A percentile compares a stretch with the other conserved stretches of the same genome.
Conservation (phyloP, 2,329 filamentous ascomycete species). For the Samsoniella hepiali region DNA sequence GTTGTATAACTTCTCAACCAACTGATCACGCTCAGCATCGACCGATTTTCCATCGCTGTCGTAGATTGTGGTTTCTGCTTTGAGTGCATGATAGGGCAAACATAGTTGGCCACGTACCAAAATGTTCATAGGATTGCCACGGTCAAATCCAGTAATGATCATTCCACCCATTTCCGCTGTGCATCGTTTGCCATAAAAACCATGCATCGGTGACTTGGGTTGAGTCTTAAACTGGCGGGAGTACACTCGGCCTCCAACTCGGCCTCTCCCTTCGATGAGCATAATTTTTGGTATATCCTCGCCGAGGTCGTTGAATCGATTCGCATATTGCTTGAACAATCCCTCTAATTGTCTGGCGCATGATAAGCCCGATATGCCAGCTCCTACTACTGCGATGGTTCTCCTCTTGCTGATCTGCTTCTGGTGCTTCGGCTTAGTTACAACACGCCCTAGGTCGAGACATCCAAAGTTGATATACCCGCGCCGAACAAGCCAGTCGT, state of each 20-base stretch:
- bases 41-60: constrained; percentile 78
- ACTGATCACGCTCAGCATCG: constrained; percentile 70
- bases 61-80: constrained; percentile 81
- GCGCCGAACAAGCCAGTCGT: constrained; percentile 85
- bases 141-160: constrained; percentile 95
- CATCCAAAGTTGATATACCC: constrained; percentile 98
- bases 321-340: constrained; percentile 76
- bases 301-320: constrained; percentile 60
- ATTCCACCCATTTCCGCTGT: constrained; percentile 98
- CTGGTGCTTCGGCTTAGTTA: constrained; percentile 36
- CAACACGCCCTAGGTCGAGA: constrained; percentile 61
- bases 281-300: constrained; percentile 72
- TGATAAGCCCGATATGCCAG: constrained; percentile 89
- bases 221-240: constrained; percentile 67
- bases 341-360: constrained; percentile 88
- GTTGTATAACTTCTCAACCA: constrained; percentile 91
- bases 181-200: constrained; percentile 57
- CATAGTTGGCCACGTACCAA: constrained; percentile 88
- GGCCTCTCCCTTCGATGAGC: constrained; percentile 79
- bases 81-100: constrained; percentile 78
- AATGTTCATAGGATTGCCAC: constrained; percentile 89
- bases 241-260: constrained; percentile 90
- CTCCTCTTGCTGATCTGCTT: constrained; percentile 47
- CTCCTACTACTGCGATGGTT: constrained; percentile 83
- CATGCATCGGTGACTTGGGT: constrained; percentile 48